phyloP scores from a whole-genome alignment of 176 grass and related monocot genomes.

The Bromus sterilis region DNA sequence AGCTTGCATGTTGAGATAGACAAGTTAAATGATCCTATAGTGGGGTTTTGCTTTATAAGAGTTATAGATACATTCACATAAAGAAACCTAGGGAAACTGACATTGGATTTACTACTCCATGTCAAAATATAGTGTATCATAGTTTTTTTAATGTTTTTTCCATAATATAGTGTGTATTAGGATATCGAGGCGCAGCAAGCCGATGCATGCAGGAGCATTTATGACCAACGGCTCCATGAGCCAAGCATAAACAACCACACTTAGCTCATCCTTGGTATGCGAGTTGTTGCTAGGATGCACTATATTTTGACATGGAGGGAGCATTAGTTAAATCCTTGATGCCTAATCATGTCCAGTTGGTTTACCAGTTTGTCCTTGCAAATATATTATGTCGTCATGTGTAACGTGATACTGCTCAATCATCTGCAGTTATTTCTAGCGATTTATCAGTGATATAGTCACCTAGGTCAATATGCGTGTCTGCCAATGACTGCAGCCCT shows the following conservation, averaged over 20 bases:
- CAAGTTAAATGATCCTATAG: too few species aligned
- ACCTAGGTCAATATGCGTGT: neutral
- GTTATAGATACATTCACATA: neutral
- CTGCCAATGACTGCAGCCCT: neutral
- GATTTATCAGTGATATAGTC: neutral
- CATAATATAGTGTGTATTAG: too few species aligned
- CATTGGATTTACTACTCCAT: neutral
- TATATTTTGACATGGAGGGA: too few species aligned
- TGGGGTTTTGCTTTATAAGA: too few species aligned
- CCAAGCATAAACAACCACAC: too few species aligned
- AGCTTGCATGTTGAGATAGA: too few species aligned
- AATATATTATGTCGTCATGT: neutral
- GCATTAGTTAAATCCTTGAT: neutral
- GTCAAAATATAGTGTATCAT: neutral
- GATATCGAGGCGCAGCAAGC: too few species aligned
- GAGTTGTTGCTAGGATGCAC: too few species aligned
- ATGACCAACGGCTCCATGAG: too few species aligned
- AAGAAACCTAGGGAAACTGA: constrained; percentile 1
- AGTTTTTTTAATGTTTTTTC: neutral
- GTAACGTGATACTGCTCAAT: neutral
- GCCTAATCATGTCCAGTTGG: neutral
- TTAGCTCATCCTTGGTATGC: too few species aligned
- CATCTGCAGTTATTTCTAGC: neutral
- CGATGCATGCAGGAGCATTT: too few species aligned
- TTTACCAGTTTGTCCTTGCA: neutral